Evolutionary conservation across 306 rosid species (phyloP).

Genomic region (Fagus sylvatica): DNA sequence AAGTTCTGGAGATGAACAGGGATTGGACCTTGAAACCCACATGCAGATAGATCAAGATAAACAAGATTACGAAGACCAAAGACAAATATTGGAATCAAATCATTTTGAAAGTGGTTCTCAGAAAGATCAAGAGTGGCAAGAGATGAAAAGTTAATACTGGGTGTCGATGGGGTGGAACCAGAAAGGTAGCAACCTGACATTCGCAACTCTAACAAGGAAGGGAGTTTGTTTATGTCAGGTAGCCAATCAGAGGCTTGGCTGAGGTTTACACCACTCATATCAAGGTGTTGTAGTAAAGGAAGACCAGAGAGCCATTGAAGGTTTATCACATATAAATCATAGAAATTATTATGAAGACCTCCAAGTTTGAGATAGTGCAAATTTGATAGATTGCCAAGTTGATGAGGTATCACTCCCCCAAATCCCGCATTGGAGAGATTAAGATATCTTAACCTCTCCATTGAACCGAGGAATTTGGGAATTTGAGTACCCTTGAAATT

Average conservation of each 20-base stretch:
- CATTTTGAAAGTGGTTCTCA: no score
- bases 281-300: conserved; percentile 15
- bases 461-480: neutral
- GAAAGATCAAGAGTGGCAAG: neutral
- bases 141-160: neutral
- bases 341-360: no score
- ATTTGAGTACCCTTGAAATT: neutral
- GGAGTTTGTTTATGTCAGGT: conserved; percentile 12
- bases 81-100: no score
- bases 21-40: conserved; percentile 17
- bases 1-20: conserved; percentile 16
- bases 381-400: no score
- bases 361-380: no score
- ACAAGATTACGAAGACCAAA: no score
- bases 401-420: no score
- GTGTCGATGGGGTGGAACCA: neutral
- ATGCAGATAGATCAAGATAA: neutral
- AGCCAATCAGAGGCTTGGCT: conserved; percentile 12
- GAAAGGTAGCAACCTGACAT: neutral
- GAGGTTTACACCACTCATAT: conserved; percentile 16
- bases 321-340: neutral
- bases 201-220: conserved; percentile 4
- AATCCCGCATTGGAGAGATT: neutral
- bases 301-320: conserved; percentile 28
- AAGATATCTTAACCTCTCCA: neutral